These are phyloP conservation scores for Epichloe baconii DNA, from an alignment of 2,329 filamentous ascomycete species.

Conservation along the genomic window DNA sequence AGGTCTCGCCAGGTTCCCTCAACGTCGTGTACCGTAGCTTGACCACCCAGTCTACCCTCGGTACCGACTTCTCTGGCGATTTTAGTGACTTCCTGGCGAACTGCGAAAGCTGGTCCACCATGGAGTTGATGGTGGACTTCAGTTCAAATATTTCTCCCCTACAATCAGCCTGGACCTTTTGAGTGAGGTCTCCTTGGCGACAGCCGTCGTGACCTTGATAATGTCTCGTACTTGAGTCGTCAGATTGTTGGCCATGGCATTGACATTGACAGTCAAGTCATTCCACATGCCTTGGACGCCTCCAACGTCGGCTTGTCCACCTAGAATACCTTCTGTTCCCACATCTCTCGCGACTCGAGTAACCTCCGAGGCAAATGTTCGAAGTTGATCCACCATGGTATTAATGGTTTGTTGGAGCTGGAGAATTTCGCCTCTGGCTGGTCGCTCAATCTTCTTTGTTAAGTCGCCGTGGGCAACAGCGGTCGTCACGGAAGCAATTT, in stretches of 20 bases:
- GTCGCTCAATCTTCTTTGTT: constrained; percentile 73
- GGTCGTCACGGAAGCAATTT: constrained; percentile 74
- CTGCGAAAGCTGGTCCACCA: constrained; percentile 95
- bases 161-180: constrained; percentile 89
- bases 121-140: constrained; percentile 97
- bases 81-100: constrained; percentile 96
- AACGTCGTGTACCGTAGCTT: constrained; percentile 91
- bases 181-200: constrained; percentile 77
- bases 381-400: constrained; percentile 77
- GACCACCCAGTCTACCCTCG: constrained; percentile 83
- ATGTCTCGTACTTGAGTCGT: constrained; percentile 91
- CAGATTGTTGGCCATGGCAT: constrained; percentile 78
- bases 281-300: constrained; percentile 85
- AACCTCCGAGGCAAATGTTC: constrained; percentile 74
- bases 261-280: constrained; percentile 73
- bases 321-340: constrained; percentile 70
- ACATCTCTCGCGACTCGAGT: constrained; percentile 74
- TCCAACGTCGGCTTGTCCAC: constrained; percentile 71
- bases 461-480: constrained; percentile 73
- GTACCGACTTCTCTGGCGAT: constrained; percentile 94
- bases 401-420: constrained; percentile 79
- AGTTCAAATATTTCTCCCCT: constrained; percentile 86
- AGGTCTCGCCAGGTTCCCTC: constrained; percentile 95
- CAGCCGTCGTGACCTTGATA: constrained; percentile 63
- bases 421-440: constrained; percentile 68